Evolutionary conservation across 176 grass and related monocot genomes (phyloP).

Genomic region (Hsuehochloa calcarea): DNA sequence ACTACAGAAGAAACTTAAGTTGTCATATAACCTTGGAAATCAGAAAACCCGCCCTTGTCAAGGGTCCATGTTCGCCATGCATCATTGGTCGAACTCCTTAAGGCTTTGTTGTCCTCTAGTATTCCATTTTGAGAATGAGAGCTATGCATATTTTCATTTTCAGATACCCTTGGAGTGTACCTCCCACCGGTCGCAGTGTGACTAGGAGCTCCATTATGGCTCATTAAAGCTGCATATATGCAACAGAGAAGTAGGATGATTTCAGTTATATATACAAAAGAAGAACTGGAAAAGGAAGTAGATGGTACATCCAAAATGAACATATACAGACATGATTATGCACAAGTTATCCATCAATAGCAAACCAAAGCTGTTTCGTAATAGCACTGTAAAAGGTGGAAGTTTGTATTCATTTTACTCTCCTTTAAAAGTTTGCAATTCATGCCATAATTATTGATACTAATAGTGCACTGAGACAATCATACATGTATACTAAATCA

Average conservation of each 20-base stretch:
- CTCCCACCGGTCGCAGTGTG: not conserved
- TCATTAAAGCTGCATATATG: conserved; percentile 34
- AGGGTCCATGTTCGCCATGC: conserved; percentile 59
- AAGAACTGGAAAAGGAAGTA: conserved; percentile 1
- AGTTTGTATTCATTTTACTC: too few species aligned
- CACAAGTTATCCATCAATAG: not conserved
- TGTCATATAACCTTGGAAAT: conserved; percentile 54
- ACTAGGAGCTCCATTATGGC: conserved; percentile 1
- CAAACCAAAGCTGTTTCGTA: too few species aligned
- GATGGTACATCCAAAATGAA: not conserved
- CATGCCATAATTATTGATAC: not conserved
- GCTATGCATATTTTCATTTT: conserved; percentile 24
- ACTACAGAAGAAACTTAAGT: conserved; percentile 21
- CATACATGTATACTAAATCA: not conserved
- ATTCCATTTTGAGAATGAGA: conserved; percentile 50
- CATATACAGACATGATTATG: not conserved
- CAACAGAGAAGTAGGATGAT: not conserved
- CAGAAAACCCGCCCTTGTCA: conserved; percentile 46
- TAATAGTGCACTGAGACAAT: not conserved
- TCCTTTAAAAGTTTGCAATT: not conserved
- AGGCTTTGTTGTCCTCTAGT: conserved; percentile 29
- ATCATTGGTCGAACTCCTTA: conserved; percentile 33
- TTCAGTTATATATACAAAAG: conserved; percentile 19
- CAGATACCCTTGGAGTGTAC: conserved; percentile 15
- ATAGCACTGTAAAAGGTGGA: too few species aligned